Evolutionary conservation across 805 yeast species (phyloP), one percentile per base, ranked within the genome.

Genomic region (Wickerhamiella vanderwaltii): DNA sequence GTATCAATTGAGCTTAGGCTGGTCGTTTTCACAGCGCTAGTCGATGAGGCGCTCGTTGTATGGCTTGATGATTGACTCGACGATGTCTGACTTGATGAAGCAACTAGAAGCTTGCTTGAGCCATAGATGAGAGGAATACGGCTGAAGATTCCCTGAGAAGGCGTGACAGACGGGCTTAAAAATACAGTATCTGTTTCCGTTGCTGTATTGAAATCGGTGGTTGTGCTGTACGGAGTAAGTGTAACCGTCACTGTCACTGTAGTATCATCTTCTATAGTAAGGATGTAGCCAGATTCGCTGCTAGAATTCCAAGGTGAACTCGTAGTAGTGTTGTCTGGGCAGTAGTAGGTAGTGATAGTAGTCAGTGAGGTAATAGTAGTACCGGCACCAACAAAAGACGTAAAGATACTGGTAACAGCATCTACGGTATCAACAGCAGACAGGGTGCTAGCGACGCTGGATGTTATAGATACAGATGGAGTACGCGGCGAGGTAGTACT

Each of bases 81-180:
- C n/a, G n/a, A n/a, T n/a, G n/a, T n/a, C n/a, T n/a, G n/a, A n/a
- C n/a, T n/a, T n/a, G n/a, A n/a, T n/a, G n/a, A n/a, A n/a, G n/a
- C n/a, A n/a, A n/a, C n/a, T n/a, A n/a, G n/a, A n/a, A 34, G 37
- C 18, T 13, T 3, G 29, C 37, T 34, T 13, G 12, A 9, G 4
- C 37, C 37, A 13, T 23, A 15, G n/a, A 34, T 34, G 35, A 32
- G 35, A 12, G 35, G 19, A 11, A 32, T 16, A 4, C n/a, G 3
- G 24, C n/a, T n/a, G n/a, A n/a, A n/a, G n/a, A n/a, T n/a, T n/a
- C n/a, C n/a, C n/a, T n/a, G n/a, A n/a, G n/a, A n/a, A n/a, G 13
- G 28, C 11, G 9, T 12, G 18, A 13, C 16, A 13, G 37, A 22
- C 29, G 18, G 29, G 22, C 3, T 24, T 20, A 28, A 7, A 15